Percentiles rank a stretch among this genome's conserved stretches.
Conservation (phyloP, 2,329 filamentous ascomycete genomes). For the Sporothrix pseudoabietina region DNA sequence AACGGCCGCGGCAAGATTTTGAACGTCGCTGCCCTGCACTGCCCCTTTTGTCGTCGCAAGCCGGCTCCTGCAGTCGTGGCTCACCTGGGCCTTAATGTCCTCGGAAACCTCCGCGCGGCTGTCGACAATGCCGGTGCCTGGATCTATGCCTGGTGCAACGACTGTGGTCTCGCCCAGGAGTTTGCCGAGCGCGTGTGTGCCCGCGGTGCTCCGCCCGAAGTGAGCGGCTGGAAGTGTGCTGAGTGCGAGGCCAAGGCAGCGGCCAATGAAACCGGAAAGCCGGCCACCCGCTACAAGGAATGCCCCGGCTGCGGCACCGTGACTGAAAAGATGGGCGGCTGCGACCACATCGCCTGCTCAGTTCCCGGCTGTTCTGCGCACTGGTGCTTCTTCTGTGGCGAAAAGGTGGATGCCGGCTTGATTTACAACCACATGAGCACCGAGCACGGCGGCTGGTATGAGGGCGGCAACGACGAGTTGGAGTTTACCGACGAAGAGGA, state of each 20-base stretch:
- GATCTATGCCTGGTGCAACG: constrained; percentile 54
- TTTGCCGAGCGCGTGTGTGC: constrained; percentile 50
- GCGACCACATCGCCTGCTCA: constrained; percentile 51
- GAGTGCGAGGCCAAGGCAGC: constrained; percentile 42
- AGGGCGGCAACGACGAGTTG: not conserved
- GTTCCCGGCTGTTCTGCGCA: constrained; percentile 44
- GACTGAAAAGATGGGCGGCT: constrained; percentile 50
- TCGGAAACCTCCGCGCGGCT: constrained; percentile 46
- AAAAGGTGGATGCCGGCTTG: not conserved
- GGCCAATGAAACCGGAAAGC: not conserved
- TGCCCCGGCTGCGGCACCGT: constrained; percentile 47
- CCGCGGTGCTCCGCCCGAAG: constrained; percentile 44
- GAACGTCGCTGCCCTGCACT: constrained; percentile 52
- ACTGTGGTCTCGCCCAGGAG: constrained; percentile 47
- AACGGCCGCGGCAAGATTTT: constrained; percentile 49
- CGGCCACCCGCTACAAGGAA: not conserved
- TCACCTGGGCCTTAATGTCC: constrained; percentile 41
- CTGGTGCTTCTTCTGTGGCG: constrained; percentile 53
- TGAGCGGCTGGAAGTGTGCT: constrained; percentile 48
- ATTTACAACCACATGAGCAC: constrained; percentile 36
- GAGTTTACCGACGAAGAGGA: not conserved
- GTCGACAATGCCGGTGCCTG: constrained; percentile 47
- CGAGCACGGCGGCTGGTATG: constrained; percentile 28
- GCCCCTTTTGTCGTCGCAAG: constrained; percentile 53
- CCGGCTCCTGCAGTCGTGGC: constrained; percentile 46